Conservation (phyloP, 2,329 filamentous ascomycete genomes). For the Rugonectria rugulosa region DNA sequence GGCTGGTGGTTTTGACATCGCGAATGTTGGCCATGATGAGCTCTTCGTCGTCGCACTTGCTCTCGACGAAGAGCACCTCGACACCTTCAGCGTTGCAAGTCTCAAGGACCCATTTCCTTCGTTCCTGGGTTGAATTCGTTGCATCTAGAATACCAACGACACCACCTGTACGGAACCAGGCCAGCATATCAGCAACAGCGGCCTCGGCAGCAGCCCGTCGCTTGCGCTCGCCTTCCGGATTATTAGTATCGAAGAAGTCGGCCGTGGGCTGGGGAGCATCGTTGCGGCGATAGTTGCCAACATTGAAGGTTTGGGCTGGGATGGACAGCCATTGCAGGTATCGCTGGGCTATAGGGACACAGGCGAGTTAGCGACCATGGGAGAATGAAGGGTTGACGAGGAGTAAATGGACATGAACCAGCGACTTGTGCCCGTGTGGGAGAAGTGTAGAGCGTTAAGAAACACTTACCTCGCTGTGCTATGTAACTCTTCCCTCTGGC, state of each 20-base stretch:
- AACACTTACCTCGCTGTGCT: slow-evolving; percentile 84
- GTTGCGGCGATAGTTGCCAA: slow-evolving; percentile 91
- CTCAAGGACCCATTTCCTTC: slow-evolving; percentile 90
- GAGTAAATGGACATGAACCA: neutral
- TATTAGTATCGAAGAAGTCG: slow-evolving; percentile 93
- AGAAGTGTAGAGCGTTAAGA: neutral
- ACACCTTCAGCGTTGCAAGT: slow-evolving; percentile 77
- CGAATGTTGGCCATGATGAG: slow-evolving; percentile 98
- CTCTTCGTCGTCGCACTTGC: slow-evolving; percentile 94
- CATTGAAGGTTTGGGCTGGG: slow-evolving; percentile 93
- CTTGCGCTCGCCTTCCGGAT: slow-evolving; percentile 88
- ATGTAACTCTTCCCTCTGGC: slow-evolving; percentile 97
- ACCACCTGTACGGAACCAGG: slow-evolving; percentile 85
- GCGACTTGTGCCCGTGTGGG: too few species aligned
- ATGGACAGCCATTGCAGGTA: slow-evolving; percentile 98
- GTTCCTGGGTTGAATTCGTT: slow-evolving; percentile 92
- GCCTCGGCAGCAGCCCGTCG: slow-evolving; percentile 89
- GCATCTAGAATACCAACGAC: slow-evolving; percentile 94
- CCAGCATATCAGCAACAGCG: slow-evolving; percentile 90
- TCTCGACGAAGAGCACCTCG: slow-evolving; percentile 95
- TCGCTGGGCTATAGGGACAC: slow-evolving; percentile 71
- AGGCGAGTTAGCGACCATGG: slow-evolving; percentile 18
- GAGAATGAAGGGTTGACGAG: neutral
- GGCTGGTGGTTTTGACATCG: slow-evolving; percentile 95
- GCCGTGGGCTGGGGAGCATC: slow-evolving; percentile 90